Base-by-base conservation (phyloP, 1,139 yeast species). In the Zhuliangozyma blackwelliae region DNA sequence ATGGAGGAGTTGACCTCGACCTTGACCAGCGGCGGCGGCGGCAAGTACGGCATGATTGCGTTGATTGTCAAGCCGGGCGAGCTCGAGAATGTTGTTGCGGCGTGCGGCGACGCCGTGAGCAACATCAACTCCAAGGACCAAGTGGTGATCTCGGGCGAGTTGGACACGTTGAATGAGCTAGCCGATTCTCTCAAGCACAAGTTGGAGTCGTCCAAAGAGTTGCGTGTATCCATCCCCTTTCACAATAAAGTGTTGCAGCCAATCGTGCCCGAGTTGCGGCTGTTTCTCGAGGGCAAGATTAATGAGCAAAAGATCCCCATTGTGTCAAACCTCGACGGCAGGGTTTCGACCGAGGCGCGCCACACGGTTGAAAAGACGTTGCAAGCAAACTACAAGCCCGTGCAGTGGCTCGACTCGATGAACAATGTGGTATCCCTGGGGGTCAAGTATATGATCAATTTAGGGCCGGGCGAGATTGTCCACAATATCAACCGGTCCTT, bases 161-260 rank as follows among this genome's bases (percentile, higher is more conserved):
- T 63, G 1, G 44, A 40, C 2, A 36, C 43, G 10, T 32, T 63
- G 12, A 53, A 57, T 25, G 34, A 36, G 23, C 34, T 39, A 9
- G 27, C 7, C n/a, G 11, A 4, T 6, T 8, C 11, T 3, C 7
- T 25, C n/a, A n/a, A 6, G 12, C 27, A 6, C 11, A 8, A n/a
- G 27, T 7, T 11, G 11, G 27, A 8, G 27, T 6, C 27, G 27
- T 36, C 12, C 9, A 22, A 22, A 5, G 21, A 32, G 22, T 52
- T 78, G 33, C 71, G 75, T 1, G 82, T 77, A 2, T 55, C 65
- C 3, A 72, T 78, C 2, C 82, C 84, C 6, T 78, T 78, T 52
- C 84, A 78, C 50, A 70, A 67, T 34, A 45, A 54, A 2, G 44
- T 63, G 16, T 58, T 78, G 50, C 40, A 43, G 20, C 55, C 59